Base-by-base conservation (phyloP, 2,329 filamentous ascomycete genomes). In the Cercospora janseana region DNA sequence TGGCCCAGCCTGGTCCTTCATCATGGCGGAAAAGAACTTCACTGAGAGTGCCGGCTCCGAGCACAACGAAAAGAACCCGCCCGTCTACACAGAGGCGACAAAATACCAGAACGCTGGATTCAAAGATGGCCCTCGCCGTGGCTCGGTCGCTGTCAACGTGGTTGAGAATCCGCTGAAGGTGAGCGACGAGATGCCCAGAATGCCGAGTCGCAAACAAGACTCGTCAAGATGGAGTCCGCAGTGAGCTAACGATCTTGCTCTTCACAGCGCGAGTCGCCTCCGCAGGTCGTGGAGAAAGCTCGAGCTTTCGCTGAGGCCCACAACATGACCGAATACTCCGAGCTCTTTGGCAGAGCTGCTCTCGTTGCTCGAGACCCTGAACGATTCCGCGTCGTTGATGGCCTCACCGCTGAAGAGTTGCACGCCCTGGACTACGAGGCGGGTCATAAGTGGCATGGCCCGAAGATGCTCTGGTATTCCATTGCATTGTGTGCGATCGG, bases 361-460 rank as follows among this genome's bases (percentile, higher is more conserved):
- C 74, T 92, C 8, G 79, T 90, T 13, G 87, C 87, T 2, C 85
- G 88, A 65, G 81, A 85, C 58, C 86, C 86, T 0, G 71, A 72
- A 6, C 74, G 75, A 23, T 87, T 78, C 64, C 83, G 87, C 50
- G 72, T 76, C 26, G 75, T 89, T 46, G 71, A 79, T 43, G 78
- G 80, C 8, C 75, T 91, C 2, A 70, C 75, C 47, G 75, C 83
- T 12, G 72, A 74, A 0, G 85, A 87, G 63, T 79, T 82, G 51
- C 70, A 75, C 15, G 75, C 74, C 9, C 74, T 92, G 13, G 72
- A 73, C 31, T 73, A 82, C 51, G 85, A 88, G 66, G 73, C 78
- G 26, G 72, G 79, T 20, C 83, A 88, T 74, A 85, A 82, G 62
- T 88, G 85, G 81, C 75, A 78, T 52, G 76, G 84, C 27, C 82